Base-by-base conservation (phyloP, 202 grass and related monocot species). In the Schoenoplectus triqueter region DNA sequence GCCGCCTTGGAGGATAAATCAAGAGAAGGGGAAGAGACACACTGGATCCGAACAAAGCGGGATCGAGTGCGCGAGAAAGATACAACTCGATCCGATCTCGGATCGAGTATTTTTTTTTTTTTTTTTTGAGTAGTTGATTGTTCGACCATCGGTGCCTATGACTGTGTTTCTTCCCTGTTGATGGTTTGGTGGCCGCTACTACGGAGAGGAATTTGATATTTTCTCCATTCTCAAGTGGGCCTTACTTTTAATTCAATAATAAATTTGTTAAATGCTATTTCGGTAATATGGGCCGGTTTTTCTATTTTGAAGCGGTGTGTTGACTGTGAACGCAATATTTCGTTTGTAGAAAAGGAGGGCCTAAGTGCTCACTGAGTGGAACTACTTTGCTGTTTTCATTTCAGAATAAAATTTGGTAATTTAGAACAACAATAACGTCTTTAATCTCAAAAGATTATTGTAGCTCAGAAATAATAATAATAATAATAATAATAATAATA, bases 1-100 rank as follows among this genome's bases (percentile, higher is more conserved):
- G 89, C 55, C 31, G 75, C 66, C 42, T 70, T 71, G 46, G 80
- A 70, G 10, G 84, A 6, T 45, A 72, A 48, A 57, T 44, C 80
- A 70, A 76, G 46, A 6, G 90, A 83, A 85, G 93, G 87, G 19
- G 92, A 92, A 81, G 90, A 89, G 82, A 99, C 80, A 82, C 90
- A 88, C 66, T 86, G 89, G 59, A 96, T 78, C 19, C 47, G 86
- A 74, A 90, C 89, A 52, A 62, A 72, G 44, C 80, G 59, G 87
- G 80, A 64, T 71, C 48, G 83, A 67, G 31, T 69, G 83, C 10
- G 40, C 20, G 73, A 77, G 63, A 18, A 72, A 17, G 74, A 78
- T 41, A 60, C 31, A 60, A 60, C 74, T 40, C 9, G 86, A 74
- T 67, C 51, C 71, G 74, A 51, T 61, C 31, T 74, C 44, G 80